Conservation (phyloP, 306 rosid genomes). For the Parietaria judaica region DNA sequence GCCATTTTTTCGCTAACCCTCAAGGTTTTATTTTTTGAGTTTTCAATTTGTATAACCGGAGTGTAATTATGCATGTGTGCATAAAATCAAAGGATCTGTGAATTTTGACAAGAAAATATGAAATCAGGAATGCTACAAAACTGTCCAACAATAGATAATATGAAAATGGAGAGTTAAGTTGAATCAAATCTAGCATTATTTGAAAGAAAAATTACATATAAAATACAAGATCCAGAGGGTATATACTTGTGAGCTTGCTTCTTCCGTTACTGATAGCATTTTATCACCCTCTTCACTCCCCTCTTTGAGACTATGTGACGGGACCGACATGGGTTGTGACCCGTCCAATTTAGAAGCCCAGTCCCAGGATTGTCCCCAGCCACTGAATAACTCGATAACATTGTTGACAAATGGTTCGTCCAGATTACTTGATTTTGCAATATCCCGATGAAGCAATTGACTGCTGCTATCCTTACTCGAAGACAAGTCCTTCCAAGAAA, state of each 20-base stretch:
- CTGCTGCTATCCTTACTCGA: conserved; percentile 33
- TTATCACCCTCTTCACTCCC: conserved; percentile 50
- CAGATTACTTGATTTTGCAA: conserved; percentile 36
- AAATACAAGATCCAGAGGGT: conserved; percentile 15
- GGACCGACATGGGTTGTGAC: conserved; percentile 27
- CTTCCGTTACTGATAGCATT: conserved; percentile 40
- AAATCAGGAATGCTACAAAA: too few species aligned
- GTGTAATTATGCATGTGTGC: too few species aligned
- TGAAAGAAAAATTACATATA: not conserved
- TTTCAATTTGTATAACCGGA: too few species aligned
- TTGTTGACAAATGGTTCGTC: conserved; percentile 66
- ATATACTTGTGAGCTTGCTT: conserved; percentile 36
- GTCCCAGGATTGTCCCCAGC: conserved; percentile 80
- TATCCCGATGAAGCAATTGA: conserved; percentile 45
- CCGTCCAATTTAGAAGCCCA: conserved; percentile 75
- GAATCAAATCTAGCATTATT: too few species aligned
- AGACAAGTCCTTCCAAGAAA: conserved; percentile 32
- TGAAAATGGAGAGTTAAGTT: too few species aligned
- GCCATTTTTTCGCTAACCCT: too few species aligned
- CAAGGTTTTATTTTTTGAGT: too few species aligned
- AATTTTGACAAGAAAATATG: too few species aligned
- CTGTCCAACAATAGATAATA: too few species aligned
- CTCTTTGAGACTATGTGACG: conserved; percentile 49
- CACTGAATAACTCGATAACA: conserved; percentile 83
- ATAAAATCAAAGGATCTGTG: too few species aligned